Conservation (phyloP, 768 basidiomycete genomes). For the Paxillus ammoniavirescens region DNA sequence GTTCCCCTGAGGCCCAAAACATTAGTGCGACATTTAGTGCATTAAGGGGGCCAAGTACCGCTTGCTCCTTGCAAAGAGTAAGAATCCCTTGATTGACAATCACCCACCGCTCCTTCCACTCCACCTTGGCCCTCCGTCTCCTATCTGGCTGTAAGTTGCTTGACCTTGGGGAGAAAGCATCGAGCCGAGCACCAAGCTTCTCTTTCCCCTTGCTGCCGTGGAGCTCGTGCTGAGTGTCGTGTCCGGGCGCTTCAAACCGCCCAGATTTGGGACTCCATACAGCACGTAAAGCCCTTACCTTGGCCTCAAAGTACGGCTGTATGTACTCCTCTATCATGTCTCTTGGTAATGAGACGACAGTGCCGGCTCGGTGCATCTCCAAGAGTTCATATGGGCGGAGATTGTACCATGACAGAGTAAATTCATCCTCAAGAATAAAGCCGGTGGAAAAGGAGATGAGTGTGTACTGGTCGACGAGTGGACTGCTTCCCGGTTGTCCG, state of each 20-base stretch:
- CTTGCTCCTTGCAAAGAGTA: conserved; percentile 50
- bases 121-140: conserved; percentile 39
- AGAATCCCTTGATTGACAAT: conserved; percentile 58
- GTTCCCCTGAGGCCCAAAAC: conserved; percentile 32
- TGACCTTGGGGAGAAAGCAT: conserved; percentile 9
- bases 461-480: conserved; percentile 40
- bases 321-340: conserved; percentile 42
- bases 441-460: conserved; percentile 69
- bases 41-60: conserved; percentile 37
- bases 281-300: conserved; percentile 50
- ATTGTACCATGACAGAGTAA: conserved; percentile 54
- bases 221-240: conserved; percentile 6
- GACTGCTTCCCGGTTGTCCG: conserved; percentile 6
- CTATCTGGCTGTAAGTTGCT: conserved; percentile 16
- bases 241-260: conserved; percentile 25
- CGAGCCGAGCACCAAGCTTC: conserved; percentile 5
- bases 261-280: conserved; percentile 32
- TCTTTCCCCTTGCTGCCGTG: conserved; percentile 11
- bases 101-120: conserved; percentile 65
- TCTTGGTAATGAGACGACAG: conserved; percentile 44
- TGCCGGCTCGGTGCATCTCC: conserved; percentile 55
- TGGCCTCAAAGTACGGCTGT: conserved; percentile 59
- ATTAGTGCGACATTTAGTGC: conserved; percentile 2
- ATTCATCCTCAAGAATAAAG: conserved; percentile 68
- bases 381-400: conserved; percentile 64